phyloP scores from a whole-genome alignment of 495 filamentous ascomycete species.

The Copromyces sp. region DNA sequence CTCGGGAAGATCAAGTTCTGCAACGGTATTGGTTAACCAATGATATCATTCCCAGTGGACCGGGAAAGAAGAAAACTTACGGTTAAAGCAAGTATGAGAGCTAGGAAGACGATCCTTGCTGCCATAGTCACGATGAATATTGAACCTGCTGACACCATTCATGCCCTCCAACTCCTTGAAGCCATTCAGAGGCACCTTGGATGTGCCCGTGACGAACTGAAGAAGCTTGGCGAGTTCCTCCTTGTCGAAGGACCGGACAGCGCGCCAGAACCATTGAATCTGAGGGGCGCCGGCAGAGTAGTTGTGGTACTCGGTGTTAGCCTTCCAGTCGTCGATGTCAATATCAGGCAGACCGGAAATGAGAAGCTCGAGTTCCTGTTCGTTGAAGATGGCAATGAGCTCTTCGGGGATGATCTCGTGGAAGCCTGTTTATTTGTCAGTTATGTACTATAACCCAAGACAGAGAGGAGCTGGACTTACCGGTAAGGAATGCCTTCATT shows the following conservation, averaged over 20 bases:
- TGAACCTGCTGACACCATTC: constrained; percentile 97
- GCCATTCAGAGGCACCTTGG: constrained; percentile 96
- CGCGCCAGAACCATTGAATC: constrained; percentile 99
- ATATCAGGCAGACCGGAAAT: constrained; percentile 97
- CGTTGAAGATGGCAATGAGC: constrained; percentile 94
- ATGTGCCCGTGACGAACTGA: constrained; percentile 97
- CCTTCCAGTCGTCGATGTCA: constrained; percentile 98
- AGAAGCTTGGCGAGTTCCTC: constrained; percentile 96
- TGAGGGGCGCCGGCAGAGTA: constrained; percentile 90
- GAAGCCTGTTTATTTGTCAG: constrained; percentile 54
- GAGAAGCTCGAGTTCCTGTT: constrained; percentile 91
- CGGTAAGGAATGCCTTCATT: constrained; percentile 89
- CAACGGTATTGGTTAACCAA: constrained; percentile 23
- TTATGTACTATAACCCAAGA: neutral
- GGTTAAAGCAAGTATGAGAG: constrained; percentile 98
- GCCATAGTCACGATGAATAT: constrained; percentile 96
- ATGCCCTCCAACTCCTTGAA: constrained; percentile 99
- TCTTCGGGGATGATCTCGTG: constrained; percentile 95
- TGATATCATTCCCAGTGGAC: constrained; percentile 1
- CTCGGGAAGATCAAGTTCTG: constrained; percentile 97
- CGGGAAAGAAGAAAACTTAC: constrained; percentile 49
- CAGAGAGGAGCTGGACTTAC: constrained; percentile 33
- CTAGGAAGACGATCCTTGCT: constrained; percentile 94
- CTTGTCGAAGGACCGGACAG: constrained; percentile 95
- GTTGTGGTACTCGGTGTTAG: constrained; percentile 96